These are phyloP conservation scores for Astrocystis sublimbata DNA, from an alignment of 495 filamentous ascomycete species.

Conservation along the genomic window DNA sequence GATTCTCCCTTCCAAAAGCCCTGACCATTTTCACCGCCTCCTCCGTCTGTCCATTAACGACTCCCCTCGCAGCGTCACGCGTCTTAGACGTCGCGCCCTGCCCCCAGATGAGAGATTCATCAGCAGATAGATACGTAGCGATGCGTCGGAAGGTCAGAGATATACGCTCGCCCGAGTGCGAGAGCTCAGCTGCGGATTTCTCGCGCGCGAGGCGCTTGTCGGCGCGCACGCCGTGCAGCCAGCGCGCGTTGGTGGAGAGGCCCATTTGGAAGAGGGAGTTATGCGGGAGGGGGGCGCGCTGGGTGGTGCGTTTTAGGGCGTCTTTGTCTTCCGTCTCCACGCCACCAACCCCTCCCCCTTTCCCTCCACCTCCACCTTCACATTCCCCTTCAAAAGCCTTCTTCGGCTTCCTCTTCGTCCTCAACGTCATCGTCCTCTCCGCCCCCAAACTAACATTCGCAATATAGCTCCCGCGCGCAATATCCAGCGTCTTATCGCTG, in stretches of 20 bases:
- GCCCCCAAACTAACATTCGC: slow-evolving; percentile 93
- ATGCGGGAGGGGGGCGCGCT: slow-evolving; percentile 78
- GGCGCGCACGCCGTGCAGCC: slow-evolving; percentile 85
- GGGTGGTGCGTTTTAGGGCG: slow-evolving; percentile 39
- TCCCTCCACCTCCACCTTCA: background rate
- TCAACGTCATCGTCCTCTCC: slow-evolving; percentile 84
- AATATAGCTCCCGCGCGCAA: slow-evolving; percentile 75
- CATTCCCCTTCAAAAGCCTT: slow-evolving; percentile 9
- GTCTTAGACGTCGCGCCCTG: slow-evolving; percentile 79
- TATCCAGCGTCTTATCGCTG: slow-evolving; percentile 94
- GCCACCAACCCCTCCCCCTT: background rate
- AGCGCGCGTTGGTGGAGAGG: slow-evolving; percentile 75
- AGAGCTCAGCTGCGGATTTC: slow-evolving; percentile 68
- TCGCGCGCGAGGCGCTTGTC: slow-evolving; percentile 72
- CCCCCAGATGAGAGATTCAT: slow-evolving; percentile 76
- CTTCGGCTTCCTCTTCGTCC: slow-evolving; percentile 67
- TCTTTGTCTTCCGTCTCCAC: background rate
- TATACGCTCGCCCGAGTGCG: slow-evolving; percentile 75
- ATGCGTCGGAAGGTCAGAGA: slow-evolving; percentile 92
- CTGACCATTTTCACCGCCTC: slow-evolving; percentile 69
- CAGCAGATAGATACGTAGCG: slow-evolving; percentile 72
- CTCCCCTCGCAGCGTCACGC: slow-evolving; percentile 53
- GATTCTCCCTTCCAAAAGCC: slow-evolving; percentile 87
- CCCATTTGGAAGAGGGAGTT: slow-evolving; percentile 86
- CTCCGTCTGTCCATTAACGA: slow-evolving; percentile 67